Evolutionary conservation across 2,329 filamentous ascomycete species (phyloP).

Genomic region (Chaetomiaceae sp.): DNA sequence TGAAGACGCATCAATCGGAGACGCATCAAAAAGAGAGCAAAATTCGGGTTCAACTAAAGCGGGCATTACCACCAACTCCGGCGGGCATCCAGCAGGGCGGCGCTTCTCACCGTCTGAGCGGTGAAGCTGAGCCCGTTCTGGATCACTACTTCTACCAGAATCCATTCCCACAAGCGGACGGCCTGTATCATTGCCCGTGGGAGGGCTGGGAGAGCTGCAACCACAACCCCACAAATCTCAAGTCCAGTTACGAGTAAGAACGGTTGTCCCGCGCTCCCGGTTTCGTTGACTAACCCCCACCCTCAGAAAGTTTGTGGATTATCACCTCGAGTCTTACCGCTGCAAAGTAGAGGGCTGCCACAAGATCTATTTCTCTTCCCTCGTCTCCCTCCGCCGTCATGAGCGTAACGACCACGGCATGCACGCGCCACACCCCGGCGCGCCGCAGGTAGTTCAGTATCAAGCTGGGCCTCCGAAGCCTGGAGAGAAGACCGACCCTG

Average conservation of each 20-base stretch:
- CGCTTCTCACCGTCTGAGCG: constrained; percentile 45
- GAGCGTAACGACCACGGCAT: constrained; percentile 94
- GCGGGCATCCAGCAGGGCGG: no score
- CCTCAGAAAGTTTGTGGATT: constrained; percentile 89
- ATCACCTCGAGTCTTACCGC: constrained; percentile 91
- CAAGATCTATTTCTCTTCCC: constrained; percentile 87
- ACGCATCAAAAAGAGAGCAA: not conserved
- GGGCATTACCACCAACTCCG: no score
- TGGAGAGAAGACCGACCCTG: no score
- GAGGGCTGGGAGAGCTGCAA: constrained; percentile 67
- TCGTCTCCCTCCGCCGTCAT: constrained; percentile 88
- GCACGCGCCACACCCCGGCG: no score
- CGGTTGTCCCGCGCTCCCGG: constrained; percentile 25
- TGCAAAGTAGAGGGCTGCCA: constrained; percentile 84
- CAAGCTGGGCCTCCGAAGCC: no score
- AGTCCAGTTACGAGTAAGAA: constrained; percentile 97
- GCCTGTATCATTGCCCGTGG: constrained; percentile 91
- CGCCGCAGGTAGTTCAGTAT: no score
- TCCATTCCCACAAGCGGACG: constrained; percentile 60
- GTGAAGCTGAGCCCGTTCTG: constrained; percentile 53
- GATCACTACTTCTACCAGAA: constrained; percentile 70
- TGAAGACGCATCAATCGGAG: not conserved
- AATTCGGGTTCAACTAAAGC: no score
- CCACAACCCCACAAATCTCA: constrained; percentile 91
- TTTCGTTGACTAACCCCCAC: constrained; percentile 21